Base-by-base conservation (phyloP, 2,329 filamentous ascomycete genomes). In the Penicillium freii region DNA sequence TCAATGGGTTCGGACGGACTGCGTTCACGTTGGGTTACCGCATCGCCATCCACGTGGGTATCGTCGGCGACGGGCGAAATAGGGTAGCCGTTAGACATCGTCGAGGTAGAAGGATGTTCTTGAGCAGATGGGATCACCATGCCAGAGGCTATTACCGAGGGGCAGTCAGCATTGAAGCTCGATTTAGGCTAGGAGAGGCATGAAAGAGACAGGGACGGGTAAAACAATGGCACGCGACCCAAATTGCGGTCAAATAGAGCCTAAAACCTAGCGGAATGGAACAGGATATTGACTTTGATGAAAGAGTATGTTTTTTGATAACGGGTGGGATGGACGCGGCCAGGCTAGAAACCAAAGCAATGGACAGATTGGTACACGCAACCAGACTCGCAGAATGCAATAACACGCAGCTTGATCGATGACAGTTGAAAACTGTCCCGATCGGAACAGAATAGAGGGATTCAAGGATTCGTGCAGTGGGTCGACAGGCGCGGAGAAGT, bases 1-100 rank as follows among this genome's bases (percentile, higher is more conserved):
- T 88, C 84, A 70, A 84, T 83, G 66, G 84, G 80, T 69, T 95
- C 89, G 68, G 90, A 92, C 59, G 89, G 81, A 66, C 92, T 90
- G 81, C 86, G 91, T 67, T 91, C 90, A 76, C 83, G 89, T 64
- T 82, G 78, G 45, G 68, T 59, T 34, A 77, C 77, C 59, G 76
- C 73, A 56, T 81, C 78, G 57, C 66, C 62, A 51, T 69, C 63
- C 44, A 62, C 59, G 47, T 64, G 67, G n/a, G 59, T 52, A 60
- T 65, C 56, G 59, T 71, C 62, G 31, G 64, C 61, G 52, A 63
- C 56, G 44, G 68, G 62, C 7, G 68, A 67, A 48, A 62, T 60
- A 51, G 66, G 60, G 57, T 69, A 71, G 47, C 72, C 74, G 60
- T 76, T 76, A 17, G 70, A 60, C 62, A 73, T 66, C 45, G 66